Conservation (phyloP, 179 eudicot genomes). For the Amaranthus tricolor region DNA sequence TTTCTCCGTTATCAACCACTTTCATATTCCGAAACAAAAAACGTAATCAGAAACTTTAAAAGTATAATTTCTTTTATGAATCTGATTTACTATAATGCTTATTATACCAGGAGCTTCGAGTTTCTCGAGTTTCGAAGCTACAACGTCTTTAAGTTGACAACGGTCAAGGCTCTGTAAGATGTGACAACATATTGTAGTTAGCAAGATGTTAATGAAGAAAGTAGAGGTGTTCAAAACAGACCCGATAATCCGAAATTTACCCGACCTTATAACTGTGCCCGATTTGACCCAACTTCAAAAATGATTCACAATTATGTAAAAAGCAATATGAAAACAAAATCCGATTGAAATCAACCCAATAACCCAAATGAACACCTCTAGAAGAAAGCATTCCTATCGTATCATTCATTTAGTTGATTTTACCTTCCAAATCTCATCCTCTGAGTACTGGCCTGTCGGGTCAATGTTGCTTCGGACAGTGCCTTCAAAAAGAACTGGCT, state of each 20-base stretch:
- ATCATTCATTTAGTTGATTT: background rate
- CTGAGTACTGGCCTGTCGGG: constrained; percentile 74
- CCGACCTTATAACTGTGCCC: too few relatives aligned
- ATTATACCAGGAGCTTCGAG: constrained; percentile 69
- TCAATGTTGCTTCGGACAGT: constrained; percentile 95
- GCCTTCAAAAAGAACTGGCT: constrained; percentile 95
- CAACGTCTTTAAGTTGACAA: constrained; percentile 87
- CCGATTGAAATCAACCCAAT: too few relatives aligned
- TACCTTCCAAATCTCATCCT: constrained; percentile 99
- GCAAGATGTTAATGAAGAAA: background rate
- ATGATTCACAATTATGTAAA: too few relatives aligned
- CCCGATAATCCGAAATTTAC: too few relatives aligned
- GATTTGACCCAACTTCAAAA: too few relatives aligned
- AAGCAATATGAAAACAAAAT: too few relatives aligned
- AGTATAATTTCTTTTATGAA: too few relatives aligned
- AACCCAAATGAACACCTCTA: too few relatives aligned
- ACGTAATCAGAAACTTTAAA: background rate
- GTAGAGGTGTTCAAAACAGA: too few relatives aligned
- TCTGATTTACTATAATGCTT: background rate
- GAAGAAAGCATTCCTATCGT: background rate
- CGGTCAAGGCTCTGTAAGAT: constrained; percentile 72
- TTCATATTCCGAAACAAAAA: background rate
- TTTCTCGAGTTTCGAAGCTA: constrained; percentile 72
- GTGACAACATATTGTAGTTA: constrained; percentile 8
- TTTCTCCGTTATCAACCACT: constrained; percentile 84